A percentile compares a stretch with the other conserved stretches of the same genome.
Conservation (phyloP, 257 asterid genomes). For the Verbascum thapsus region DNA sequence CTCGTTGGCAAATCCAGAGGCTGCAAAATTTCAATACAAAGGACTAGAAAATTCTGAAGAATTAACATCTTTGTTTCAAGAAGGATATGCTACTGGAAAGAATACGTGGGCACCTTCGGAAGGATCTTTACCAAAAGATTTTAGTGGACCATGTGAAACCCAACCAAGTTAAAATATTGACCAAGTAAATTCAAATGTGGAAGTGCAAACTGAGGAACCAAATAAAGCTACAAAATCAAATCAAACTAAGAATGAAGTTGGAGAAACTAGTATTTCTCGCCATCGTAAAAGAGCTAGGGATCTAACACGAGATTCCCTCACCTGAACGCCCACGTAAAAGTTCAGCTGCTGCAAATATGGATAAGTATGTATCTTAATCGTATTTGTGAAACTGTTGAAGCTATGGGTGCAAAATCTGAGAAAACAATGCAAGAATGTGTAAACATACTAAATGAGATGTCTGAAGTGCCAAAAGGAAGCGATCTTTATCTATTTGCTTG, state of each 20-base stretch:
- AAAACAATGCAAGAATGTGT: constrained; percentile 14
- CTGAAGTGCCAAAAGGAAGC: constrained; percentile 8
- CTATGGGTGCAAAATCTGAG: neutral
- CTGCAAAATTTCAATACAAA: neutral
- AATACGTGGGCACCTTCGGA: constrained; percentile 19
- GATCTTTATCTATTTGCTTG: constrained; percentile 1
- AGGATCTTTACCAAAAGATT: constrained; percentile 5
- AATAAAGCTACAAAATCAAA: neutral
- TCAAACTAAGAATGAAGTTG: neutral
- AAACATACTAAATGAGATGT: constrained; percentile 1
- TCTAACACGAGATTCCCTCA: constrained; percentile 1
- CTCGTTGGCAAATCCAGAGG: constrained; percentile 1
- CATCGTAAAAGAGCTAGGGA: constrained; percentile 3
- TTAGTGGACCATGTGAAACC: constrained; percentile 1
- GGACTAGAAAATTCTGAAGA: constrained; percentile 8
- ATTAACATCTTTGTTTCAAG: neutral
- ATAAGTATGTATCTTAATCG: constrained; percentile 5
- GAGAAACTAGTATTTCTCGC: neutral
- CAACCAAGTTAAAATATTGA: no score
- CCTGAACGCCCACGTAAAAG: neutral
- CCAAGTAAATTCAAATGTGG: no score
- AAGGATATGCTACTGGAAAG: constrained; percentile 10
- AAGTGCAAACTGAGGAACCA: neutral
- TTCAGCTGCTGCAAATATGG: constrained; percentile 8
- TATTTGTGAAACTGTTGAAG: constrained; percentile 15